Base-by-base conservation (phyloP, 805 yeast species). In the Cephaloascus fragrans region DNA sequence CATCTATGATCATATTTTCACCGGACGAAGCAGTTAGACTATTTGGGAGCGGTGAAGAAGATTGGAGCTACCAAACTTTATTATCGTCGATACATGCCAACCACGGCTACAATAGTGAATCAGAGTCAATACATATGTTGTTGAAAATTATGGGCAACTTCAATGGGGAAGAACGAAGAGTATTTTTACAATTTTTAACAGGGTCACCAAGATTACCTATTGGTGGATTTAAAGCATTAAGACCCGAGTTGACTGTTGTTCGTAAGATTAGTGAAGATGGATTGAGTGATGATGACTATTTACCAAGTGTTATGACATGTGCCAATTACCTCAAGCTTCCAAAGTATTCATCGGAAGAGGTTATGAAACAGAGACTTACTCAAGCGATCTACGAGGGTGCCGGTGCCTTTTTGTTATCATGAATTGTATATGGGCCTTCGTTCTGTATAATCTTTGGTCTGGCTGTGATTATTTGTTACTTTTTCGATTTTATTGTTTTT, bases 271-370 rank as follows among this genome's bases (percentile, higher is more conserved):
- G 81, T n/a, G 97, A 90, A 38, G 78, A 73, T 36, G 82, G 79
- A 0, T 54, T 74, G 19, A 58, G 62, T 10, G 72, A 84, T 4
- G 95, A 90, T 57, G 87, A 80, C 44, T 88, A 82, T 52, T 66
- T 93, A 41, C 97, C 98, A 2, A 86, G 96, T 60, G 98, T 93
- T 3, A 90, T 90, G 98, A 90, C 98, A 0, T 90, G 98, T 65
- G 97, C 95, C 3, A 90, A 90, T 55, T 93, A 90, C 53, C 67
- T 90, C 47, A 90, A 90, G 56, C 62, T 93, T 17, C 97, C 98
- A 4, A 75, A 83, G 45, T 93, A 90, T 54, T 71, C 86, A 3
- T 62, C 73, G 28, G 71, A 69, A 42, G 77, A 68, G 15, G 58
- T 84, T 2, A 70, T 93, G 80, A 63, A 56, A 37, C 53, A 64